phyloP scores from a whole-genome alignment of 2,329 filamentous ascomycete species.

The Pyrenophora teres region DNA sequence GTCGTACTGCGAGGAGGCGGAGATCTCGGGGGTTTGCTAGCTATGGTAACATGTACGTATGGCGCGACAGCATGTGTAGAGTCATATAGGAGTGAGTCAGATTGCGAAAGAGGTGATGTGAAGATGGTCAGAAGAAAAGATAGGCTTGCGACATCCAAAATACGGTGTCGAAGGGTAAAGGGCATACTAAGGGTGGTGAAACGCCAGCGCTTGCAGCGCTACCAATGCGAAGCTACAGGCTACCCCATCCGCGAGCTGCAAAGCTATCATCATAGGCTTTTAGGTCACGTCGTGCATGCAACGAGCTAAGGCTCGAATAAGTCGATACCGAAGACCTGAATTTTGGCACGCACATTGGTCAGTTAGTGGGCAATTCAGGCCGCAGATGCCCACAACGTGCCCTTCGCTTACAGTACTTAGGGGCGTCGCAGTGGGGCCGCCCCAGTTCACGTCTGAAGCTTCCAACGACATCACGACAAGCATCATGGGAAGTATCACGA shows the following conservation, averaged over 20 bases:
- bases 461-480: slow-evolving; percentile 28
- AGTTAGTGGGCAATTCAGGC: slow-evolving; percentile 1
- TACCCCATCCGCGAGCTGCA: slow-evolving; percentile 8
- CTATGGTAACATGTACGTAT: not conserved
- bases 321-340: not conserved
- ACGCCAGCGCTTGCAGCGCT: slow-evolving; percentile 19
- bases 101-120: not conserved
- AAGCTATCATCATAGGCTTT: slow-evolving; percentile 5
- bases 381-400: slow-evolving; percentile 11
- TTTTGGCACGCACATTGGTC: not conserved
- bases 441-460: slow-evolving; percentile 9
- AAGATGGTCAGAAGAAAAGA: not conserved
- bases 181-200: slow-evolving; percentile 13
- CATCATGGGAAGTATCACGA: slow-evolving; percentile 4
- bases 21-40: not conserved
- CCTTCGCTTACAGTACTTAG: slow-evolving; percentile 17
- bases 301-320: not conserved
- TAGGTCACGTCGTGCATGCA: not conserved
- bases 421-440: slow-evolving; percentile 12
- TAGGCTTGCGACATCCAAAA: slow-evolving; percentile 3
- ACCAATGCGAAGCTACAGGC: slow-evolving; percentile 19
- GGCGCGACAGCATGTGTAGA: not conserved
- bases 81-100: not conserved
- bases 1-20: not conserved
- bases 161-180: slow-evolving; percentile 7